Percentiles rank a stretch among this genome's conserved stretches.
These are phyloP conservation scores for Apiospora koreana DNA, from an alignment of 2,329 filamentous ascomycete genomes.

Conservation along the genomic window DNA sequence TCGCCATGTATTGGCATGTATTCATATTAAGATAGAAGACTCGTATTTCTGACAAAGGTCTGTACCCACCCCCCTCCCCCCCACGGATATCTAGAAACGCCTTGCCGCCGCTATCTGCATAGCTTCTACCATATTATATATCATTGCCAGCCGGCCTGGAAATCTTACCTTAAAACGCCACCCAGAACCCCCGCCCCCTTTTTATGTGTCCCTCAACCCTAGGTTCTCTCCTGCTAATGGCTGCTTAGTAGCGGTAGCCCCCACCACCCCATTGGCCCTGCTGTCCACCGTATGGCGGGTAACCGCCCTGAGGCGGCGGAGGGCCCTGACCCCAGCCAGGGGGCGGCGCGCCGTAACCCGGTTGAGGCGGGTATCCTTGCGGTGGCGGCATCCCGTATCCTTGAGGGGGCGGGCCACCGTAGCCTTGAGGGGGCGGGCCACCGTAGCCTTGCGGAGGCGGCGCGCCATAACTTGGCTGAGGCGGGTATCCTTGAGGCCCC, in stretches of 20 bases:
- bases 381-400: constrained; percentile 26
- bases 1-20: too few relatives aligned
- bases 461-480: constrained; percentile 26
- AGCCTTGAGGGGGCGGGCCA: constrained; percentile 27
- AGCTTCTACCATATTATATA: not conserved
- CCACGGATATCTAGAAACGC: not conserved
- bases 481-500: constrained; percentile 2
- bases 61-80: too few relatives aligned
- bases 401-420: constrained; percentile 18
- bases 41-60: not conserved
- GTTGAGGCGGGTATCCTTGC: constrained; percentile 21
- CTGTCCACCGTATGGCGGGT: constrained; percentile 17
- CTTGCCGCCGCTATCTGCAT: not conserved
- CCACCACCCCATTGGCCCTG: constrained; percentile 10
- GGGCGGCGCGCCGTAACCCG: constrained; percentile 20
- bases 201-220: not conserved
- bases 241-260: not conserved
- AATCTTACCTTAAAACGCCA: not conserved
- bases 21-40: not conserved
- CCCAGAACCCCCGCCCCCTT: not conserved
- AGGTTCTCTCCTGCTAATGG: not conserved
- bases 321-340: constrained; percentile 21
- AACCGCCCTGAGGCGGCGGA: constrained; percentile 18
- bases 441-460: constrained; percentile 31
- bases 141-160: not conserved